Evolutionary conservation across 176 grass and related monocot genomes (phyloP).

Genomic region (Tillandsia fasciculata): DNA sequence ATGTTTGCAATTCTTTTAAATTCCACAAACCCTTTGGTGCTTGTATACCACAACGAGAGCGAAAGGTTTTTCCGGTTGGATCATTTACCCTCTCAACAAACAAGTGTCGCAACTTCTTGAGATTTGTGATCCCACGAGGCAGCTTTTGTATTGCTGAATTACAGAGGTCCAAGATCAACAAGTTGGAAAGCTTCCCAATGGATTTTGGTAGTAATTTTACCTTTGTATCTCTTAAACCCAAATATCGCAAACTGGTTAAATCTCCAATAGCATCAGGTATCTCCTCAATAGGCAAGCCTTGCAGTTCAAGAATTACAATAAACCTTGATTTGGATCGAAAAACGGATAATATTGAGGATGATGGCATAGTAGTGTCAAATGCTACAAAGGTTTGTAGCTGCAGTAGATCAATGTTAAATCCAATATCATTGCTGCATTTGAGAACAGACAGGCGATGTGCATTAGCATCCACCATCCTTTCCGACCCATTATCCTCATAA

Average conservation of each 20-base stretch:
- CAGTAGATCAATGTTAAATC: background rate
- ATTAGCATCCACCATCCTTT: background rate
- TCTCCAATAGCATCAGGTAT: slow-evolving; percentile 24
- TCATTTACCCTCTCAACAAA: slow-evolving; percentile 8
- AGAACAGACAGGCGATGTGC: slow-evolving; percentile 6
- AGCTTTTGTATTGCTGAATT: slow-evolving; percentile 1
- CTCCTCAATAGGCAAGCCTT: background rate
- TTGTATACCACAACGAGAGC: background rate
- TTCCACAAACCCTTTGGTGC: slow-evolving; percentile 29
- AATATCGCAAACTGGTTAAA: slow-evolving; percentile 38
- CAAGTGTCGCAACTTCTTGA: slow-evolving; percentile 20
- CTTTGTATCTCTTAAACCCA: slow-evolving; percentile 25
- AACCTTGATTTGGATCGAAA: slow-evolving; percentile 17
- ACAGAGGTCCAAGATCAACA: slow-evolving; percentile 38
- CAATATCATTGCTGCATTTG: background rate
- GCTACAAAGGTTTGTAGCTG: slow-evolving; percentile 27
- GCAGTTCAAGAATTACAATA: slow-evolving; percentile 27
- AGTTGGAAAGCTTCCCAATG: slow-evolving; percentile 21
- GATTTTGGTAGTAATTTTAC: slow-evolving; percentile 41
- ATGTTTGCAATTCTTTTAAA: slow-evolving; percentile 29
- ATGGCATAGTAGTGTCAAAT: slow-evolving; percentile 8
- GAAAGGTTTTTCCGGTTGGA: slow-evolving; percentile 7
- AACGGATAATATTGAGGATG: slow-evolving; percentile 4
- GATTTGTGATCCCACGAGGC: slow-evolving; percentile 11
- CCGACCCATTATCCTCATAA: slow-evolving; percentile 6